Conservation (phyloP, 164 flowering plant genomes). For the Cinnamomum micranthum region DNA sequence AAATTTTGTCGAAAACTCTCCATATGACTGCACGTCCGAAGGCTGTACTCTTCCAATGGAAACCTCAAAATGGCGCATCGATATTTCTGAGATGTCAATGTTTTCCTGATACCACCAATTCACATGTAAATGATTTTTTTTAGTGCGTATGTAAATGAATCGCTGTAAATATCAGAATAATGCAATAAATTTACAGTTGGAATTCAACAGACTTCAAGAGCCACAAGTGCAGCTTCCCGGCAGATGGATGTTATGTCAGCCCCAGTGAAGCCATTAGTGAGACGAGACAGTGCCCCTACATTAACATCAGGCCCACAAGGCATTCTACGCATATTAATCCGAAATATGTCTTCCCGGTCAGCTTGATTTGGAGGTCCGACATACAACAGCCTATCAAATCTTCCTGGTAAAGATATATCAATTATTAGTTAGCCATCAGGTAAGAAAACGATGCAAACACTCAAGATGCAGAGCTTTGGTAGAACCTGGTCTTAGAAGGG, state of each 20-base stretch:
- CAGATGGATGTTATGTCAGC: conserved; percentile 84
- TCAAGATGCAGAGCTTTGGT: neutral
- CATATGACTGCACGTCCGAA: conserved; percentile 44
- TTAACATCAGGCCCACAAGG: conserved; percentile 65
- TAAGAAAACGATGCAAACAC: neutral
- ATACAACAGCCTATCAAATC: conserved; percentile 87
- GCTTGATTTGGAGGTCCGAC: conserved; percentile 80
- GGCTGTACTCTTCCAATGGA: conserved; percentile 58
- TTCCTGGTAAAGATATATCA: conserved; percentile 48
- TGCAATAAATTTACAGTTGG: neutral
- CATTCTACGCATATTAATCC: conserved; percentile 61
- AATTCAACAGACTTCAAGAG: conserved; percentile 56
- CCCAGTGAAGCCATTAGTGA: conserved; percentile 81
- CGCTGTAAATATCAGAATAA: conserved; percentile 1
- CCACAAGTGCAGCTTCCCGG: conserved; percentile 70
- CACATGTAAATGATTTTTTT: neutral
- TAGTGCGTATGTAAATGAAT: neutral
- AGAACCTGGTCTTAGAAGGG: conserved; percentile 89
- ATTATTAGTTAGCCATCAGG: neutral
- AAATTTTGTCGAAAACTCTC: conserved; percentile 53
- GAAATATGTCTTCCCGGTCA: conserved; percentile 78
- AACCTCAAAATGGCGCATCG: conserved; percentile 62
- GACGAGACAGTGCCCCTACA: conserved; percentile 56
- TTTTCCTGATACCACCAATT: conserved; percentile 47
- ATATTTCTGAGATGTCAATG: conserved; percentile 48